Base-by-base conservation (phyloP, 345 rosid genomes). In the Litchi chinensis region DNA sequence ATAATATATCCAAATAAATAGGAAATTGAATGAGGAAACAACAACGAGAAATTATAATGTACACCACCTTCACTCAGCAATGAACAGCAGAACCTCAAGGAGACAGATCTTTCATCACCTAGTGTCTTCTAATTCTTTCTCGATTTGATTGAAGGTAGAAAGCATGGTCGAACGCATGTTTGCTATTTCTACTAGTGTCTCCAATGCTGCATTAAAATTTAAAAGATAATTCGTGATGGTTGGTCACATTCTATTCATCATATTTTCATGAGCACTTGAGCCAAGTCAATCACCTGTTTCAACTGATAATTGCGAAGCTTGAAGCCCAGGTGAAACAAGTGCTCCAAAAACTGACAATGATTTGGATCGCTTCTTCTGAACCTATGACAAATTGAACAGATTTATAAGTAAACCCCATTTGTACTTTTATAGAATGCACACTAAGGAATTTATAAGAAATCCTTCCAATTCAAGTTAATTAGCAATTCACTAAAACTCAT, bases 271-370 rank as follows among this genome's bases (percentile, higher is more conserved):
- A 60, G 54, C 28, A 74, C 57, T 63, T 65, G 69, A 74, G 57
- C 64, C 72, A 28, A 77, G 77, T 79, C 62, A 73, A 32, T 32
- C 67, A 96, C 99, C 98, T 87, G 89, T 85, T 84, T 93, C 99
- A 80, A 96, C 94, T 50, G 99, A 90, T 74, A 89, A 76, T 84
- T 96, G 99, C 32, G 97, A 81, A 24, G 91, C 75, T 73, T 91
- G 90, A 77, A 96, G 94, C 91, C 91, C 93, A 22, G 99, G 98
- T 5, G 99, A 94, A 75, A 94, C 92, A 66, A 96, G 82, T 76
- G 91, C 86, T 79, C 98, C 99, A 83, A 96, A 94, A 65, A 94
- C 79, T 0, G 93, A 88, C 32, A 94, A 78, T 41, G 86, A 85
- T 85, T 87, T 96, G 8, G 83, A 80, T 57, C 98, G 88, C 87